A percentile compares a stretch with the other conserved stretches of the same genome.
These are phyloP conservation scores for Saturnispora sekii DNA, from an alignment of 805 yeast species.

Conservation along the genomic window DNA sequence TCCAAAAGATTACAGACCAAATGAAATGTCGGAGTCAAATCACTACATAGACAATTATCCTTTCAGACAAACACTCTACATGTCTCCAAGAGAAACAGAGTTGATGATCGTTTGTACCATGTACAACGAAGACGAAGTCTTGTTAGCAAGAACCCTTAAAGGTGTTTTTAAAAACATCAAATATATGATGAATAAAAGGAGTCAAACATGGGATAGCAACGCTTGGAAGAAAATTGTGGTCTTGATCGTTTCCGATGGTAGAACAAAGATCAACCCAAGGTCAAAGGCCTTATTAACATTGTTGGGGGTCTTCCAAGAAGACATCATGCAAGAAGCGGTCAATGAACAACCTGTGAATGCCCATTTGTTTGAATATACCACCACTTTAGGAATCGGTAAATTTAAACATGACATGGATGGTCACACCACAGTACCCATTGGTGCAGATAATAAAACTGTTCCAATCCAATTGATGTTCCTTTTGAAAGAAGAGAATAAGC, in stretches of 20 bases:
- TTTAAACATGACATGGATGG: slow-evolving; percentile 36
- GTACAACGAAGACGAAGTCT: slow-evolving; percentile 81
- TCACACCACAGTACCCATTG: slow-evolving; percentile 49
- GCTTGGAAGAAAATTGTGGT: slow-evolving; percentile 92
- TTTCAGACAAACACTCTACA: slow-evolving; percentile 69
- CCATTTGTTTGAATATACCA: slow-evolving; percentile 88
- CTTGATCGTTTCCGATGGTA: slow-evolving; percentile 83
- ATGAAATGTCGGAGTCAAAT: slow-evolving; percentile 40
- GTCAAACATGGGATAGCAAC: slow-evolving; percentile 76
- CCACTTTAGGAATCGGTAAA: slow-evolving; percentile 66
- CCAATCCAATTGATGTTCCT: slow-evolving; percentile 88
- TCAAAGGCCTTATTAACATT: slow-evolving; percentile 74
- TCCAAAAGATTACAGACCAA: slow-evolving; percentile 53
- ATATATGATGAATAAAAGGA: slow-evolving; percentile 45
- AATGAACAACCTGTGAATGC: slow-evolving; percentile 74
- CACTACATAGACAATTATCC: slow-evolving; percentile 24
- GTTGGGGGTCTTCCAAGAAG: slow-evolving; percentile 87
- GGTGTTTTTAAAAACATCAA: slow-evolving; percentile 85
- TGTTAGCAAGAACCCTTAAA: slow-evolving; percentile 74
- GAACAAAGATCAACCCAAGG: slow-evolving; percentile 68
- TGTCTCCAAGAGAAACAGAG: slow-evolving; percentile 72
- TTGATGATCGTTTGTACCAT: slow-evolving; percentile 80
- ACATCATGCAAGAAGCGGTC: slow-evolving; percentile 83
- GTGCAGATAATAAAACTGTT: slow-evolving; percentile 42
- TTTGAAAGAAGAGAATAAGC: slow-evolving; percentile 77